These are phyloP conservation scores for Bassia scoparia DNA, from an alignment of 148 eudicot genomes.

Conservation along the genomic window DNA sequence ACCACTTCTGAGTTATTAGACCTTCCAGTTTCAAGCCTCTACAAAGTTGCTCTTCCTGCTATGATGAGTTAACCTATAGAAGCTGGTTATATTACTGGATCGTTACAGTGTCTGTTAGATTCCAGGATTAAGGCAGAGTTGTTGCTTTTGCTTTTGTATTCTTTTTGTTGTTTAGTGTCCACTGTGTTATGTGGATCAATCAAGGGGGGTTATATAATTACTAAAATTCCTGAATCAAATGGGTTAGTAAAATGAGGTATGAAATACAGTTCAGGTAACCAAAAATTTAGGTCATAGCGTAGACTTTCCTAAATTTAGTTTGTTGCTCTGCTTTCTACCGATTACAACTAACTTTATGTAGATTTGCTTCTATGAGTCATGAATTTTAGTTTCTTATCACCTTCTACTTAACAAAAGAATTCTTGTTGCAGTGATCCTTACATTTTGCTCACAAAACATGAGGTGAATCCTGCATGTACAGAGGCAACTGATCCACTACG, in stretches of 20 bases:
- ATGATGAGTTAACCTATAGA: constrained; percentile 1
- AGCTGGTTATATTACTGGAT: neutral
- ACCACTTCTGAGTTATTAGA: neutral
- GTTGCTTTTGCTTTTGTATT: too few species aligned
- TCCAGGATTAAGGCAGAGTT: neutral
- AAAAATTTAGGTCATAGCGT: neutral
- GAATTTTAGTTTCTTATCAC: constrained; percentile 2
- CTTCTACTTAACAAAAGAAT: constrained; percentile 6
- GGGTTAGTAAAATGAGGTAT: neutral
- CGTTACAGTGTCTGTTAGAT: neutral
- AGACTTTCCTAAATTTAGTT: neutral
- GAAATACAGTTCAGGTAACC: neutral
- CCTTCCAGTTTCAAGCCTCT: neutral
- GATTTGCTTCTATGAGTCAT: neutral
- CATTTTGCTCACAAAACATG: constrained; percentile 17
- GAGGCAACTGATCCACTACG: constrained; percentile 22
- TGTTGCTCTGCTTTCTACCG: neutral
- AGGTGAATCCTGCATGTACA: constrained; percentile 13
- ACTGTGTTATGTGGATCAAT: neutral
- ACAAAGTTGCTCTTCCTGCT: neutral
- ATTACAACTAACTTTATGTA: neutral
- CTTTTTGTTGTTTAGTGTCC: neutral
- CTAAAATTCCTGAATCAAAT: neutral
- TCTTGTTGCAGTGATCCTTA: constrained; percentile 34
- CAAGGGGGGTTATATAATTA: neutral